Evolutionary conservation across 2,329 filamentous ascomycete species (phyloP).

Genomic region (Fusarium xylarioides): DNA sequence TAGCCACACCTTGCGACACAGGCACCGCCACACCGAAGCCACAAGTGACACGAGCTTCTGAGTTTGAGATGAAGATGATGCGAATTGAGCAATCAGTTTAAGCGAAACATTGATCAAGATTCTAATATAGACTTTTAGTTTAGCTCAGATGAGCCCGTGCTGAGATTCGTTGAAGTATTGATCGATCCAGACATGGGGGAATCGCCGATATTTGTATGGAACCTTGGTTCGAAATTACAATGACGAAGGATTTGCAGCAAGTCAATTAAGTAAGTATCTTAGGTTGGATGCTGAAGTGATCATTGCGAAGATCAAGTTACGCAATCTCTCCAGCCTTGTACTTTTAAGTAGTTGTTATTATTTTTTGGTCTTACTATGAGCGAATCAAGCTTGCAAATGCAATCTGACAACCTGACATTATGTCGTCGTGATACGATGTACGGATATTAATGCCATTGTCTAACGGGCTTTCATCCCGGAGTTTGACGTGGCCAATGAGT

Average conservation of each 20-base stretch:
- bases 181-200: constrained; percentile 18
- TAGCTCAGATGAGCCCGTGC: background rate
- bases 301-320: background rate
- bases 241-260: background rate
- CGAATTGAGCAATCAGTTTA: constrained; percentile 10
- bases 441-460: constrained; percentile 30
- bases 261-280: background rate
- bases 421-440: constrained; percentile 11
- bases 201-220: constrained; percentile 8
- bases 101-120: constrained; percentile 17
- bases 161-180: background rate
- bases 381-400: background rate
- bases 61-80: background rate
- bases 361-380: background rate
- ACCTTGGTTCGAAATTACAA: constrained; percentile 6
- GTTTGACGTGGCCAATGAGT: constrained; percentile 21
- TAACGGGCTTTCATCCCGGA: constrained; percentile 1
- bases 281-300: background rate
- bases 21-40: constrained; percentile 19
- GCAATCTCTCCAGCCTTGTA: background rate
- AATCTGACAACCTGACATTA: background rate
- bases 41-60: constrained; percentile 9
- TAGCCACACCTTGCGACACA: constrained; percentile 25
- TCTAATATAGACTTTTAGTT: background rate
- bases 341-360: background rate